Conservation (phyloP, 495 filamentous ascomycete species). For the Lasiosphaeris hirsuta region DNA sequence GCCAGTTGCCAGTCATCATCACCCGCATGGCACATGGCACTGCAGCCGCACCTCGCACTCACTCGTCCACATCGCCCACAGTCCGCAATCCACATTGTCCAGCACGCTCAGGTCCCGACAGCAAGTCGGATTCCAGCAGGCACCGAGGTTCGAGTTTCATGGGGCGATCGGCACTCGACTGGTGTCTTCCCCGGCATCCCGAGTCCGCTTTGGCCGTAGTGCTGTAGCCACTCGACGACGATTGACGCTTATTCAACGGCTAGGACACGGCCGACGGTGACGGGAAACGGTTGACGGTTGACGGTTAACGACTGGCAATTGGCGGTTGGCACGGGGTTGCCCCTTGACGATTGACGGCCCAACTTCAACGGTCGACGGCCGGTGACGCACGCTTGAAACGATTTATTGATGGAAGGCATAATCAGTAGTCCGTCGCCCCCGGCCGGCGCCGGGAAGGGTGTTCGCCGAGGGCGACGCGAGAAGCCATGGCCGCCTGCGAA, state of each 20-base stretch:
- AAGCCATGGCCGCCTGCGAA: slow-evolving; percentile 34
- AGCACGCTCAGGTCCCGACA: not conserved
- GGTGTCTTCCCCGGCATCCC: slow-evolving; percentile 10
- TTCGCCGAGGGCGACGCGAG: slow-evolving; percentile 31
- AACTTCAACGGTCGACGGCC: not conserved
- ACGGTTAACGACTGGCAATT: too few relatives aligned
- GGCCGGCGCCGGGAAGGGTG: slow-evolving; percentile 13
- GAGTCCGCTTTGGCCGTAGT: not conserved
- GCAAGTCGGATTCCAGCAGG: too few relatives aligned
- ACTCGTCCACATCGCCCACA: too few relatives aligned
- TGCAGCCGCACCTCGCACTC: slow-evolving; percentile 5
- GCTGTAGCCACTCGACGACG: not conserved
- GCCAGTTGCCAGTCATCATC: slow-evolving; percentile 13
- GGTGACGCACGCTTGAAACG: not conserved
- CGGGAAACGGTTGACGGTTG: too few relatives aligned
- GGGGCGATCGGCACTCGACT: slow-evolving; percentile 5
- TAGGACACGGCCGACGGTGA: too few relatives aligned
- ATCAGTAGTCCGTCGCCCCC: slow-evolving; percentile 20
- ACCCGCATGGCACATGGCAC: slow-evolving; percentile 13
- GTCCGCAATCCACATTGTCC: too few relatives aligned
- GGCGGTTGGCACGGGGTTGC: too few relatives aligned
- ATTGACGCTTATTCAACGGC: not conserved
- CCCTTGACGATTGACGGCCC: not conserved
- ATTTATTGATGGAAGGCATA: slow-evolving; percentile 19
- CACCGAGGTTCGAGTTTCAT: not conserved